Evolutionary conservation across 2,329 filamentous ascomycete genomes (phyloP), one percentile per base, ranked within the genome.

Genomic region (Aureobasidium sp.): DNA sequence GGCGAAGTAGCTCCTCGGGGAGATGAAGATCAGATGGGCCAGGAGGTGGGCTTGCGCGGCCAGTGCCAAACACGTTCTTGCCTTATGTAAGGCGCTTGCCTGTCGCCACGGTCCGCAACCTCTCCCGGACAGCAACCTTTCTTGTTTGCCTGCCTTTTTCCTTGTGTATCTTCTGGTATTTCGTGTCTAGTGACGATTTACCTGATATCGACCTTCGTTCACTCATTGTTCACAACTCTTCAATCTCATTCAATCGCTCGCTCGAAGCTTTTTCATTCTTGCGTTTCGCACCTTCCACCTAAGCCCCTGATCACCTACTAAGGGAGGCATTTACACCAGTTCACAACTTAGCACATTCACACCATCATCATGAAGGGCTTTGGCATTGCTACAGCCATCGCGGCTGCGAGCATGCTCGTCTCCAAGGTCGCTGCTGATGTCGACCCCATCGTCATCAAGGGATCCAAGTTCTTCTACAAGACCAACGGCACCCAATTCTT

Each of bases 401-500:
- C 80, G 67, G 76, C 80, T 66, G 78, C 82, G 65, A 80, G 80
- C 68, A 75, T 86, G 58, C 74, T 84, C 64, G 76, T 78, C 51
- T 74, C 77, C 66, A 71, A 77, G 68, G 77, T 76, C 66, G 70
- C 77, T 58, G 83, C 84, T 60, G 81, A 82, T 66, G 74, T 88
- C 61, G 84, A 85, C 67, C 80, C 85, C 64, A 87, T 89, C 69
- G 76, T 84, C 68, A 85, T 86, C 80, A 92, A 92, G 84, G 87
- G 90, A 69, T 84, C 84, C 73, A 92, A 94, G 77, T 93, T 97
- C 82, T 97, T 95, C 82, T 92, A 89, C 81, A 83, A 89, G 76
- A 89, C 87, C 75, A 89, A 87, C 75, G 87, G 87, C 70, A 87
- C 85, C 27, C 84, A 90, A 78, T 90, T 89, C 78, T 95, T 86